Evolutionary conservation across 2,329 filamentous ascomycete genomes (phyloP).

Genomic region (Aspergillus ochraceoroseus): DNA sequence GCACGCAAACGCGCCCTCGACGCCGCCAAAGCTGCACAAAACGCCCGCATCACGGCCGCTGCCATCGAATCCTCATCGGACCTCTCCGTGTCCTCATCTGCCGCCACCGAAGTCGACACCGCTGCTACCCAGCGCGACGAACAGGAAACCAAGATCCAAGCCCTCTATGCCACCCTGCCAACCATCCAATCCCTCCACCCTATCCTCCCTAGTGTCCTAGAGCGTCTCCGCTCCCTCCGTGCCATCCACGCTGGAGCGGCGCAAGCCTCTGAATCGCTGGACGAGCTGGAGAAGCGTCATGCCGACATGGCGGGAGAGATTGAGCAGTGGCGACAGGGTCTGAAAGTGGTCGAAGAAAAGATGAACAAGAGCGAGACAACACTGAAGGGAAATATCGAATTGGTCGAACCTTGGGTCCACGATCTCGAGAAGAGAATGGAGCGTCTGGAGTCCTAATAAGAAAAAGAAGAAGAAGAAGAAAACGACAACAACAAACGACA

Average conservation of each 20-base stretch:
- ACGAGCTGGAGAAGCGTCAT: constrained; percentile 72
- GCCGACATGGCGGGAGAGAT: constrained; percentile 78
- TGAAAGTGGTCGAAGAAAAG: constrained; percentile 71
- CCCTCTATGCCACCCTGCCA: constrained; percentile 80
- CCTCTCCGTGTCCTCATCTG: constrained; percentile 27
- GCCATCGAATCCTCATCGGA: constrained; percentile 28
- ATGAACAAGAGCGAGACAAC: constrained; percentile 65
- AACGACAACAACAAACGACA: constrained; percentile 3
- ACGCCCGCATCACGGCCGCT: constrained; percentile 34
- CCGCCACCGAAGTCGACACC: constrained; percentile 52
- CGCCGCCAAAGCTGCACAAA: constrained; percentile 41
- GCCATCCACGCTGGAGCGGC: constrained; percentile 84
- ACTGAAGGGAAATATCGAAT: constrained; percentile 72
- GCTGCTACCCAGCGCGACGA: constrained; percentile 52
- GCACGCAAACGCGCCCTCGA: constrained; percentile 43
- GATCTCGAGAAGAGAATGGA: constrained; percentile 74
- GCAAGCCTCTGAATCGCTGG: constrained; percentile 69
- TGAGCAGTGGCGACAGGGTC: constrained; percentile 74
- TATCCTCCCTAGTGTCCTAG: constrained; percentile 75
- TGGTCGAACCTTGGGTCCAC: constrained; percentile 85
- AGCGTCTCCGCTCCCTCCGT: constrained; percentile 75
- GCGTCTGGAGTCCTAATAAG: constrained; percentile 45
- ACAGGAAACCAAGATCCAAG: constrained; percentile 80
- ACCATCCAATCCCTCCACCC: constrained; percentile 84
- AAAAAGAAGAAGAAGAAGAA: too few species aligned